Conservation (phyloP, 2,329 filamentous ascomycete genomes). For the Penicillium crustosum region DNA sequence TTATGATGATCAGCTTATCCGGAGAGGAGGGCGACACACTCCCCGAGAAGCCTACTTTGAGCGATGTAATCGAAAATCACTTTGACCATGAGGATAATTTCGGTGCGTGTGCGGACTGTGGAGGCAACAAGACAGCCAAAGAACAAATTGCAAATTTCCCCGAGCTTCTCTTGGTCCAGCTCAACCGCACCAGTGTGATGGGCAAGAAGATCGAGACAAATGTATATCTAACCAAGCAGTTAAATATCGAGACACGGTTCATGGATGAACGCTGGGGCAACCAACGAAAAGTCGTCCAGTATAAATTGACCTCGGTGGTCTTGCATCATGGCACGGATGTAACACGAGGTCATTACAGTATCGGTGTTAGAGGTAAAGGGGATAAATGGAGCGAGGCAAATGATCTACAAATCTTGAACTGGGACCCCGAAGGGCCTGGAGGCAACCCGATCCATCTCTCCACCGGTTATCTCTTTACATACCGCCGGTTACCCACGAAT, state of each 20-base stretch:
- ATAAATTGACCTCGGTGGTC: conserved; percentile 29
- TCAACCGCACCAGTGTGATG: conserved; percentile 13
- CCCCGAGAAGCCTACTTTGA: not conserved
- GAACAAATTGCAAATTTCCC: conserved; percentile 14
- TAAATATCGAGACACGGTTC: not conserved
- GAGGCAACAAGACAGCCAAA: not conserved
- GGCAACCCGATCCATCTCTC: not conserved
- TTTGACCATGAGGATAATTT: not conserved
- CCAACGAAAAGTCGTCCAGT: conserved; percentile 14
- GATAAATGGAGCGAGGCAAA: conserved; percentile 19
- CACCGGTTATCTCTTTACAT: conserved; percentile 22
- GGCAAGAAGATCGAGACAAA: not conserved
- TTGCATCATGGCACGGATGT: conserved; percentile 14
- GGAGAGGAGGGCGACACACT: not conserved
- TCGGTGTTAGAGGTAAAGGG: conserved; percentile 21
- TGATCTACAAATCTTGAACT: not conserved
- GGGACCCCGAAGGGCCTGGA: not conserved
- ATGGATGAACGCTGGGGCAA: conserved; percentile 2
- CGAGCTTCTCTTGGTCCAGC: conserved; percentile 25
- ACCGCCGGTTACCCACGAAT: conserved; percentile 19
- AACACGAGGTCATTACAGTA: conserved; percentile 24
- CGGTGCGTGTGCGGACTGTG: conserved; percentile 5
- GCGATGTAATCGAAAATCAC: not conserved
- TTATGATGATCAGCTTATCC: not conserved
- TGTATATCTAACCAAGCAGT: conserved; percentile 3